Base-by-base conservation (phyloP, 2,329 filamentous ascomycete species). In the Sclerotinia minor region DNA sequence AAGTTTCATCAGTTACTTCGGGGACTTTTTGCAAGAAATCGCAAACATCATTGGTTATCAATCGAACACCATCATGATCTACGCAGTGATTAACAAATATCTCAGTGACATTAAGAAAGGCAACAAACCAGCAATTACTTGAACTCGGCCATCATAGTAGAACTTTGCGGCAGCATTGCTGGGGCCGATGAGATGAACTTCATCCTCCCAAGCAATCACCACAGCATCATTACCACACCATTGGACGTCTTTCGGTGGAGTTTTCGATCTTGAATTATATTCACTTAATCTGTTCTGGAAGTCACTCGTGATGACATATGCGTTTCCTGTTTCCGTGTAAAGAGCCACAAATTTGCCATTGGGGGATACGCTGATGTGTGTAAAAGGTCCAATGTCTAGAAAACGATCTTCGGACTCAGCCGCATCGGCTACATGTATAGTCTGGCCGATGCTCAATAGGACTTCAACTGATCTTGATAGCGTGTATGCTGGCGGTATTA, bases 191-290 rank as follows among this genome's bases (percentile, higher is more conserved):
- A 99, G 84, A 76, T 97, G 95, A 5, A 99, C 89, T 78, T 99
- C 95, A 76, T 99, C 95, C 76, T 98, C 95, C 95, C 95, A 99
- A 0, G 94, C 94, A 74, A 99, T 87, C 38, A 97, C 87, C 4
- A 95, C 91, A 19, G 94, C 92, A 78, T 98, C 94, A 74, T 95
- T 94, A 6, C 95, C 95, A 78, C 95, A 99, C 95, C 95, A 99
- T 74, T 95, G 90, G 70, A 99, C 85, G 71, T 95, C 92, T 74
- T 92, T 90, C 4, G 95, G 95, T 1, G 89, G 84, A 6, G 92
- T 96, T 77, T 90, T 90, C 13, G 92, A 94, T 72, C 89, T 89
- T 0, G 94, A 94, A 75, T 97, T 89, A 76, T 98, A 94, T 79
- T 98, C 94, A 76, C 93, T 94, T 70, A 97, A 83, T 68, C 94